These are phyloP conservation scores for Lolium perenne DNA, from an alignment of 176 grass and related monocot genomes.

Conservation along the genomic window DNA sequence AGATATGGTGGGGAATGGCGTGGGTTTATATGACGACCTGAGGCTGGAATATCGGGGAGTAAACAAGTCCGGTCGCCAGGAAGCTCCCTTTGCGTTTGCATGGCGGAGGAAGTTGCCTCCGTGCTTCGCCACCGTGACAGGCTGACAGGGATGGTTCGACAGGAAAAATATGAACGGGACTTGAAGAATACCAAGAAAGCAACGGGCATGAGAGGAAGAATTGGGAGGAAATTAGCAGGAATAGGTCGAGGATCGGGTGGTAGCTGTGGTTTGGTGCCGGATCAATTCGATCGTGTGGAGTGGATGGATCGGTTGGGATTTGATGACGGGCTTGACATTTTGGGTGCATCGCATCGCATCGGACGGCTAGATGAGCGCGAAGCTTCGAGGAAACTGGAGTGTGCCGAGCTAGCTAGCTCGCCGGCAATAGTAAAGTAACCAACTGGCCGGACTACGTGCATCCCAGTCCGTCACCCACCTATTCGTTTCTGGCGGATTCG, in stretches of 20 bases:
- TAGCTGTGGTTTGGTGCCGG: not conserved
- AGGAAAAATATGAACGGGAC: not conserved
- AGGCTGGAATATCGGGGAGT: not conserved
- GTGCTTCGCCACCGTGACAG: not conserved
- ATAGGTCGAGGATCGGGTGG: not conserved
- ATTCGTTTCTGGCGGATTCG: not conserved
- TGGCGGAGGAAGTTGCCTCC: conserved; percentile 28
- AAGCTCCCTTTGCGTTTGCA: conserved; percentile 32
- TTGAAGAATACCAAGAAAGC: not conserved
- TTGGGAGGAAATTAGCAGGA: not conserved
- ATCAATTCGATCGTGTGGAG: conserved; percentile 5
- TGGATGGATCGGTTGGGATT: not conserved
- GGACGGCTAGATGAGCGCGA: not conserved
- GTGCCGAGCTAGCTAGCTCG: not conserved
- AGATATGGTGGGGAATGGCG: not conserved
- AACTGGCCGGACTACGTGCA: not conserved
- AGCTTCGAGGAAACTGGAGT: not conserved
- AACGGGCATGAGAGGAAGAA: not conserved
- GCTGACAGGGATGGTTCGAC: not conserved
- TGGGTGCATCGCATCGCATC: not conserved
- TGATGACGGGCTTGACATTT: not conserved
- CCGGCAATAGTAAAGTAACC: conserved; percentile 17
- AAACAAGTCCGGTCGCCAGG: not conserved
- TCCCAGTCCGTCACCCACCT: not conserved
- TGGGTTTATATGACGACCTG: not conserved